Conservation (phyloP, 208 protist species). For the Leptomonas pyrrhocoris region DNA sequence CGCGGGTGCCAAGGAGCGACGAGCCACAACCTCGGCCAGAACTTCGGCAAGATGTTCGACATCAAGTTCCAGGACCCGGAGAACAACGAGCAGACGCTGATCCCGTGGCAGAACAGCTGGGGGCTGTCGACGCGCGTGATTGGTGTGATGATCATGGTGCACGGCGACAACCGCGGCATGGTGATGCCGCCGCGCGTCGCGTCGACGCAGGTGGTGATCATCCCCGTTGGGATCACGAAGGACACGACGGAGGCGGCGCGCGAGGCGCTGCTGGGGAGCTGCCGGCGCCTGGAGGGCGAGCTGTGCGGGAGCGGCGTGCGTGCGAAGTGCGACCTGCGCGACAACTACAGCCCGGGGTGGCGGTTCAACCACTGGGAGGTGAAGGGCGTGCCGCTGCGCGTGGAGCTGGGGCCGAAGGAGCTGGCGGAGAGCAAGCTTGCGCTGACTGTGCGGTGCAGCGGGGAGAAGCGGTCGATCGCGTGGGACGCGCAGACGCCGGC, state of each 20-base stretch:
- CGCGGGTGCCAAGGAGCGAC: constrained; percentile 96
- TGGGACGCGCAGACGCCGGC: constrained; percentile 53
- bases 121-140: constrained; percentile 98
- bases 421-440: constrained; percentile 70
- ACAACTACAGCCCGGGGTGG: constrained; percentile 97
- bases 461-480: constrained; percentile 61
- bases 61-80: constrained; percentile 95
- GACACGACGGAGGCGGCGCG: constrained; percentile 67
- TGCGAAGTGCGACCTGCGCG: constrained; percentile 90
- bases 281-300: constrained; percentile 57
- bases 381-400: constrained; percentile 96
- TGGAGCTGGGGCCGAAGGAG: constrained; percentile 98
- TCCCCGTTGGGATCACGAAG: constrained; percentile 92
- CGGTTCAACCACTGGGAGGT: constrained; percentile 99
- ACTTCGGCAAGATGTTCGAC: constrained; percentile 98
- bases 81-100: constrained; percentile 83
- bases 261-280: constrained; percentile 56
- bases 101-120: constrained; percentile 99
- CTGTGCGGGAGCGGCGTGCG: constrained; percentile 85
- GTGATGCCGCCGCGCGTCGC: constrained; percentile 98
- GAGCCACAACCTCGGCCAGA: constrained; percentile 97
- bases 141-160: constrained; percentile 98
- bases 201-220: constrained; percentile 94
- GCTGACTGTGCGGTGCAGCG: constrained; percentile 70
- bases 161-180: constrained; percentile 98